These are phyloP conservation scores for Rhizopus delemar DNA, from an alignment of 371 early-diverging fungal species.

Conservation along the genomic window DNA sequence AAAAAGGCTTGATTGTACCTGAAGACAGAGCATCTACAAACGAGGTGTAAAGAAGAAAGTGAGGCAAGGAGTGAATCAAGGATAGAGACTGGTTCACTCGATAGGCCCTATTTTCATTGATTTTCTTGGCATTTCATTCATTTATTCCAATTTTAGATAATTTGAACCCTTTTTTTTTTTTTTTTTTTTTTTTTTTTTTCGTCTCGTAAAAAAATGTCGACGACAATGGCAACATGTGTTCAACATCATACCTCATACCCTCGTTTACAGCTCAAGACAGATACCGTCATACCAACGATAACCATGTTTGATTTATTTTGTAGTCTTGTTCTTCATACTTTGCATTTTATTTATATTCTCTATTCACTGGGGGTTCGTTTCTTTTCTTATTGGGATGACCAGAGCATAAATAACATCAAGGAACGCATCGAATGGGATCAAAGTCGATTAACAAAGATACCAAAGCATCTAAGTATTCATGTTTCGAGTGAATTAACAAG, in stretches of 20 bases:
- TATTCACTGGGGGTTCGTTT: conserved; percentile 16
- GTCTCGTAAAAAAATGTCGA: not conserved
- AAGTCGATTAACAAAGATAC: conserved; percentile 44
- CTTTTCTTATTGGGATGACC: not conserved
- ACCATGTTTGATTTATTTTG: conserved; percentile 13
- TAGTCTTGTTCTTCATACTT: conserved; percentile 17
- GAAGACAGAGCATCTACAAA: too few species aligned
- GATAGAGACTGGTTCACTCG: too few species aligned
- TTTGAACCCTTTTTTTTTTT: not conserved
- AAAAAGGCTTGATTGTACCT: too few species aligned
- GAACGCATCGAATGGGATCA: conserved; percentile 32
- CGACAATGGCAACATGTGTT: not conserved
- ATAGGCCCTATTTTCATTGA: too few species aligned
- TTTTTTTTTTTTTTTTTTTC: too few species aligned
- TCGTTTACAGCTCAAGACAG: not conserved
- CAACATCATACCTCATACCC: not conserved
- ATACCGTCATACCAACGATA: not conserved
- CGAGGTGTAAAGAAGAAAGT: too few species aligned
- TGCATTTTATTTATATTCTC: conserved; percentile 33
- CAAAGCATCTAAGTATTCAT: conserved; percentile 39
- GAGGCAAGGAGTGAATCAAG: too few species aligned
- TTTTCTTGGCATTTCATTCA: too few species aligned
- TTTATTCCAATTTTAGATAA: too few species aligned
- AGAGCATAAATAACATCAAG: conserved; percentile 6
- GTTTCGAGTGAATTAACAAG: conserved; percentile 43